Evolutionary conservation across 768 basidiomycete species (phyloP).

Genomic region (Dentipellis fragilis): DNA sequence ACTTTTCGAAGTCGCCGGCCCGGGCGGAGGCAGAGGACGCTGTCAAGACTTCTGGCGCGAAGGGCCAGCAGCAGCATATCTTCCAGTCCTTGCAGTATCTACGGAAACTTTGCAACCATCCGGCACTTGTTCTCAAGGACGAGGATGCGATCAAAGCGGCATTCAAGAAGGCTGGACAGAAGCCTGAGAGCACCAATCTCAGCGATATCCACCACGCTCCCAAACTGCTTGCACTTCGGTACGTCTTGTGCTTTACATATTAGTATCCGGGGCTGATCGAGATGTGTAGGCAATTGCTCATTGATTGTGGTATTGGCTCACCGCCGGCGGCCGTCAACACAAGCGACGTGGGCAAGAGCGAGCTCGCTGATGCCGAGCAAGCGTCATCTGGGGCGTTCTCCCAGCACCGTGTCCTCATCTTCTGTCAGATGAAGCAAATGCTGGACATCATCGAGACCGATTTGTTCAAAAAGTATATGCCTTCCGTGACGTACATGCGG

Average conservation of each 20-base stretch:
- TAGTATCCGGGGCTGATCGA: background rate
- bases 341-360: slow-evolving; percentile 55
- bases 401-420: slow-evolving; percentile 97
- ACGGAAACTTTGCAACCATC: slow-evolving; percentile 96
- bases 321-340: slow-evolving; percentile 24
- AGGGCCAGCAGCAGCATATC: slow-evolving; percentile 66
- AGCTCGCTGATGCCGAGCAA: slow-evolving; percentile 50
- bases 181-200: slow-evolving; percentile 32
- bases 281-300: slow-evolving; percentile 70
- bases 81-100: slow-evolving; percentile 97
- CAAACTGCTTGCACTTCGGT: slow-evolving; percentile 88
- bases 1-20: slow-evolving; percentile 78
- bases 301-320: slow-evolving; percentile 87
- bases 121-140: slow-evolving; percentile 78
- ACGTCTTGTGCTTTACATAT: slow-evolving; percentile 17
- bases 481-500: slow-evolving; percentile 96
- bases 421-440: slow-evolving; percentile 99
- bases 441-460: slow-evolving; percentile 93
- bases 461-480: slow-evolving; percentile 87
- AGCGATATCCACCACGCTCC: slow-evolving; percentile 88
- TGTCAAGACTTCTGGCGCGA: slow-evolving; percentile 32
- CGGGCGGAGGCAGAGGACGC: slow-evolving; percentile 52
- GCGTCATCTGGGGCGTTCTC: slow-evolving; percentile 50
- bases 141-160: slow-evolving; percentile 43
- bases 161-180: slow-evolving; percentile 43